phyloP scores from a whole-genome alignment of 345 rosid genomes.

The Lepidium aucheri region DNA sequence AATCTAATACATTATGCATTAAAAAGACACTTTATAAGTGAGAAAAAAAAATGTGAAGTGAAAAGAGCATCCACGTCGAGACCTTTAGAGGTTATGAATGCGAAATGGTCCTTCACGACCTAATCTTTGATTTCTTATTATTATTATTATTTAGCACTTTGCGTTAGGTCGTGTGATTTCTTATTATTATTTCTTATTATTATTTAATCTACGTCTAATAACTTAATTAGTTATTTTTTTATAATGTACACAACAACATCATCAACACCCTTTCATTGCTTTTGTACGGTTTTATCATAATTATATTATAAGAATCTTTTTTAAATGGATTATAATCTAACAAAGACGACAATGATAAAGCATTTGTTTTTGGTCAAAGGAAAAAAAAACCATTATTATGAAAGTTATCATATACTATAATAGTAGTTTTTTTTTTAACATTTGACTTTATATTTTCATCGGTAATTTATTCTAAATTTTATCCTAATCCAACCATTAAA shows the following conservation, averaged over 20 bases:
- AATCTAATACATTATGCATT: background rate
- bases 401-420: background rate
- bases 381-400: background rate
- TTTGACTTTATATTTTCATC: background rate
- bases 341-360: background rate
- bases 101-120: conserved; percentile 27
- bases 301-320: background rate
- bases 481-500: too few species aligned
- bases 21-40: background rate
- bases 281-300: background rate
- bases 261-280: conserved; percentile 2
- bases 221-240: too few species aligned
- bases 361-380: too few species aligned
- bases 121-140: background rate
- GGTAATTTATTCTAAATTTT: too few species aligned
- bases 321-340: background rate
- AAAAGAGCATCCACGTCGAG: conserved; percentile 25
- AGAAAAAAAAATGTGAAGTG: background rate
- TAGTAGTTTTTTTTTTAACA: background rate
- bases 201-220: too few species aligned
- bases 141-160: background rate
- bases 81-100: conserved; percentile 22
- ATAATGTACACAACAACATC: too few species aligned
- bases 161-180: background rate
- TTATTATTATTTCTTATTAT: too few species aligned